Conservation (phyloP, 345 rosid genomes). For the Passiflora organensis region DNA sequence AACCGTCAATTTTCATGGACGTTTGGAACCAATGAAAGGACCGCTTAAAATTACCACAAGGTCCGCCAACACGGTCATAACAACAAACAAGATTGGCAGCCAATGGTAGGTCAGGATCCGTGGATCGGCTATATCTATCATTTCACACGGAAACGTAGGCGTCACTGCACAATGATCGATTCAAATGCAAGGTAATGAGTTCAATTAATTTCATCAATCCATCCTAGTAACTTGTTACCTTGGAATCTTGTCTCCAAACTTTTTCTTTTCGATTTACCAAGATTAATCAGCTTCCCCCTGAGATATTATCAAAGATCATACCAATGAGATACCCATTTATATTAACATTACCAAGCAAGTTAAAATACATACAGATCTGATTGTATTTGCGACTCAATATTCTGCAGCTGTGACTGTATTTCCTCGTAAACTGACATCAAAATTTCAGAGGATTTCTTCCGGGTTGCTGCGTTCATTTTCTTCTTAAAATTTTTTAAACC, state of each 20-base stretch:
- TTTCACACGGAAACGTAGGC: too few relatives aligned
- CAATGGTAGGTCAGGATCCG: too few relatives aligned
- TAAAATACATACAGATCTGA: slow-evolving; percentile 54
- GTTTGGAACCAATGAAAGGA: too few relatives aligned
- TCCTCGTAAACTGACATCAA: slow-evolving; percentile 64
- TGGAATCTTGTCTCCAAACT: slow-evolving; percentile 62
- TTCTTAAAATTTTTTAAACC: slow-evolving; percentile 61
- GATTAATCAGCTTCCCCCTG: slow-evolving; percentile 58
- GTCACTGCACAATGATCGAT: not conserved
- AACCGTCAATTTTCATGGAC: too few relatives aligned
- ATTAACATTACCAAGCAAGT: slow-evolving; percentile 14
- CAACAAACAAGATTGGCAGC: too few relatives aligned
- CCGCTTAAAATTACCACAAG: too few relatives aligned
- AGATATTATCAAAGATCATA: slow-evolving; percentile 25
- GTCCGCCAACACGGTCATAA: too few relatives aligned
- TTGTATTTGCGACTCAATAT: slow-evolving; percentile 60
- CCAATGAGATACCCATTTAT: slow-evolving; percentile 10
- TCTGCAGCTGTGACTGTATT: slow-evolving; percentile 54
- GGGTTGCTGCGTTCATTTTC: slow-evolving; percentile 60
- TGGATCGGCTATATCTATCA: too few relatives aligned
- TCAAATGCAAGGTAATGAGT: not conserved
- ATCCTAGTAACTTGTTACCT: slow-evolving; percentile 35
- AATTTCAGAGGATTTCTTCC: slow-evolving; percentile 69
- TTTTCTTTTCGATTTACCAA: slow-evolving; percentile 68
- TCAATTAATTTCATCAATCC: not conserved